Evolutionary conservation across 768 basidiomycete genomes (phyloP).

Genomic region (Serendipita indica): DNA sequence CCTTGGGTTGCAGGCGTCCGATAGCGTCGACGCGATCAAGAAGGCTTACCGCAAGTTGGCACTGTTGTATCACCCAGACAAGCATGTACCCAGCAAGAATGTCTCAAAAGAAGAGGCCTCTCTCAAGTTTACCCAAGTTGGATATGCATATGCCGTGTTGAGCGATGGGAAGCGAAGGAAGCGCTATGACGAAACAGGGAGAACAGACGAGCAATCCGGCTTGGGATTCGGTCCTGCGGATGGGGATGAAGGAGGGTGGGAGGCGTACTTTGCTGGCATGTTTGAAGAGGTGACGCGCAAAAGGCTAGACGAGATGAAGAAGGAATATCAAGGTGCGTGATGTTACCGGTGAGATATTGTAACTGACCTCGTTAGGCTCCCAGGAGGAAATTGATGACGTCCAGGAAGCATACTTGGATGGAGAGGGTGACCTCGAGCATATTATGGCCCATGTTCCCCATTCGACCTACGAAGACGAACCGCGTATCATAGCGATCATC

Average conservation of each 20-base stretch:
- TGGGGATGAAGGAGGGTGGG: constrained; percentile 79
- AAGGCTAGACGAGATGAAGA: constrained; percentile 85
- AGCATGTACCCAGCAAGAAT: constrained; percentile 49
- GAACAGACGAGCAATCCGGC: constrained; percentile 46
- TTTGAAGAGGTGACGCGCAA: constrained; percentile 77
- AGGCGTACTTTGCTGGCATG: constrained; percentile 82
- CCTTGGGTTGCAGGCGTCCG: constrained; percentile 39
- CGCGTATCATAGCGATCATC: constrained; percentile 60
- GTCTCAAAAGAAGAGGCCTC: constrained; percentile 50
- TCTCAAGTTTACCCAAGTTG: constrained; percentile 80
- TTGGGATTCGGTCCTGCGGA: constrained; percentile 40
- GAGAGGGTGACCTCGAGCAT: constrained; percentile 56
- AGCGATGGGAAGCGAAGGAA: constrained; percentile 59
- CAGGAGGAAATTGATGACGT: constrained; percentile 73
- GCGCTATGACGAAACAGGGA: constrained; percentile 74
- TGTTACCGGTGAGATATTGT: background rate
- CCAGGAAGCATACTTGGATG: constrained; percentile 52
- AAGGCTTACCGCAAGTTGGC: constrained; percentile 77
- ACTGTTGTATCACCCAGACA: constrained; percentile 79
- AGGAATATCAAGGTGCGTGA: constrained; percentile 71
- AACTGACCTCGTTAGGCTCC: constrained; percentile 42
- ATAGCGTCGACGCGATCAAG: constrained; percentile 54
- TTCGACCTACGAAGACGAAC: constrained; percentile 69
- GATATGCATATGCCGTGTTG: constrained; percentile 85
- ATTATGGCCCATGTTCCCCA: constrained; percentile 83